Evolutionary conservation across 148 eudicot species (phyloP).

Genomic region (Heliosperma pusillum): DNA sequence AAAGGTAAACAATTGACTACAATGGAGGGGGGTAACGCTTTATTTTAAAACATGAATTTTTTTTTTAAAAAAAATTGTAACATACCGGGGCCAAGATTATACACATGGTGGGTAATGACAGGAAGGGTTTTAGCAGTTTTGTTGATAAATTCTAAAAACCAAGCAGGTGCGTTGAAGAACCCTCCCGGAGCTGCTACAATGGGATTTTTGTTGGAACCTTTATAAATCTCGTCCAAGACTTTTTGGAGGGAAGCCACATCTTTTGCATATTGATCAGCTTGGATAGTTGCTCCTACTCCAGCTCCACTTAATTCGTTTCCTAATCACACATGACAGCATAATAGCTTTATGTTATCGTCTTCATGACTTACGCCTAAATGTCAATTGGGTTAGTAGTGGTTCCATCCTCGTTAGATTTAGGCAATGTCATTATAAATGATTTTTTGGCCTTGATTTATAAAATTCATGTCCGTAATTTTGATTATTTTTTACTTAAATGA

Average conservation of each 20-base stretch:
- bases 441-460: no score
- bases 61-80: no score
- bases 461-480: no score
- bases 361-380: no score
- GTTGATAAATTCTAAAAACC: conserved; percentile 50
- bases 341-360: no score
- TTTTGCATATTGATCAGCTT: conserved; percentile 48
- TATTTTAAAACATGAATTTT: no score
- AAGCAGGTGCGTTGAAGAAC: conserved; percentile 46
- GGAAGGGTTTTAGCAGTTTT: conserved; percentile 52
- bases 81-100: conserved; percentile 83
- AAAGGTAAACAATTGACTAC: no score
- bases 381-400: no score
- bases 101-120: conserved; percentile 68
- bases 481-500: no score
- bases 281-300: conserved; percentile 57
- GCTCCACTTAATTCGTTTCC: conserved; percentile 75
- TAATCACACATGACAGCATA: conserved; percentile 13
- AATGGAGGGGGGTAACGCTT: no score
- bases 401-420: no score
- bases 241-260: conserved; percentile 46
- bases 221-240: conserved; percentile 39
- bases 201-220: conserved; percentile 40
- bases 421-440: no score
- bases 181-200: conserved; percentile 81